Evolutionary conservation across 768 basidiomycete genomes (phyloP).

Genomic region (Phylloporus scabripes): DNA sequence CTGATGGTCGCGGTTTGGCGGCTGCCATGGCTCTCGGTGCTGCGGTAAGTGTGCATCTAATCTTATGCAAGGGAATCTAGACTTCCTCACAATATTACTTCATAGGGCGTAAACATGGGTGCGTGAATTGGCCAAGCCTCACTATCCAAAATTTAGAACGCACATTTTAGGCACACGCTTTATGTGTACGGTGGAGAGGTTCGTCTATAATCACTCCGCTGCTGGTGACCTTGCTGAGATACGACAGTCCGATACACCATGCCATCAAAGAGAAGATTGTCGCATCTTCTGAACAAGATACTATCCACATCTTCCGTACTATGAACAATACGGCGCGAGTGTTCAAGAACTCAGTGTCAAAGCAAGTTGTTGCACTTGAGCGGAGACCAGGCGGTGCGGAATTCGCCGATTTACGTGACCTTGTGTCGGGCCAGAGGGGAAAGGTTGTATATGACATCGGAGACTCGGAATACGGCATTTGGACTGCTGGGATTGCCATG

Average conservation of each 20-base stretch:
- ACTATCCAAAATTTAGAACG: not conserved
- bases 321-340: slow-evolving; percentile 80
- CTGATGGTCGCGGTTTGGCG: slow-evolving; percentile 78
- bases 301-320: slow-evolving; percentile 87
- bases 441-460: slow-evolving; percentile 75
- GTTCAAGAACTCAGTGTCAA: slow-evolving; percentile 77
- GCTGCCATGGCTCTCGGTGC: slow-evolving; percentile 80
- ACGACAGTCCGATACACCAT: slow-evolving; percentile 71
- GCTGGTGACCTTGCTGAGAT: not conserved
- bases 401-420: slow-evolving; percentile 77
- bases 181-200: slow-evolving; percentile 88
- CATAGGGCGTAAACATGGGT: slow-evolving; percentile 84
- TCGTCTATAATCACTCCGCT: slow-evolving; percentile 7
- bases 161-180: slow-evolving; percentile 62
- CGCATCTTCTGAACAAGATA: slow-evolving; percentile 74
- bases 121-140: not conserved
- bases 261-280: slow-evolving; percentile 91
- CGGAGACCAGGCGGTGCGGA: slow-evolving; percentile 76
- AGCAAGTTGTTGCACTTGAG: slow-evolving; percentile 84
- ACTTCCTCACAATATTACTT: not conserved
- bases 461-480: slow-evolving; percentile 83
- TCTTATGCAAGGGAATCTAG: not conserved
- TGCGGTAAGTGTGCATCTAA: slow-evolving; percentile 42
- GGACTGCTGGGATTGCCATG: slow-evolving; percentile 62
- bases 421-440: slow-evolving; percentile 69